Base-by-base conservation (phyloP, 2,329 filamentous ascomycete genomes). In the Neopestalotiopsis clavispora region DNA sequence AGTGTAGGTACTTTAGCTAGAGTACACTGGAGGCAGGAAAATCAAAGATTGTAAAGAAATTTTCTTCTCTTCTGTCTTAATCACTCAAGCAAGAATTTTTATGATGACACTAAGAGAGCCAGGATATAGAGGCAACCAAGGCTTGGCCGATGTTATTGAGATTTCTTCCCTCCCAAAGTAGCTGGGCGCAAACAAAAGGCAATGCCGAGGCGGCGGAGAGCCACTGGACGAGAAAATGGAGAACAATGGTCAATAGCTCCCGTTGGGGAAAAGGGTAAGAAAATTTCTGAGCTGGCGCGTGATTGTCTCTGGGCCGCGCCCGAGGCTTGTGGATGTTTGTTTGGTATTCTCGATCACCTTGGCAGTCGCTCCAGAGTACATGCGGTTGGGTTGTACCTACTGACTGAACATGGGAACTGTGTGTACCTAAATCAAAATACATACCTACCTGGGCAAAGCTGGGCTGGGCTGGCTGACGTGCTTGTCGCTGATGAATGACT, bases 201-300 rank as follows among this genome's bases (percentile, higher is more conserved):
- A 38, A 38, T 38, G 34, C 34, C 34, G 34, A 38, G 34, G 34
- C 34, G 34, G 34, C 34, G 34, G 34, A 38, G 10, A 10, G 34
- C 23, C 23, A 28, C 6, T 38, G 34, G 34, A 38, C 34, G 34
- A 10, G 6, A 38, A 38, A 10, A 38, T 38, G 34, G 20, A 52
- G 45, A 20, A 20, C 14, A 10, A 52, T 23, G 17, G 45, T n/a
- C 17, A 52, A 52, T 32, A 17, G 57, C 57, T 30, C 20, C 23
- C 23, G 56, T 20, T 28, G 23, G 23, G 20, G 23, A 13, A 34
- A 12, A 30, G 13, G 12, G 57, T 17, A 30, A 30, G 57, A 59
- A 60, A 60, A 59, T 60, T 58, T 67, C 65, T 67, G 56, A 59
- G 28, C 13, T n/a, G 56, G 52, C 65, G 65, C 65, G 56, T 67